Evolutionary conservation across 192 early-diverging fungal species (phyloP), one percentile per base, ranked within the genome.

Genomic region (Martensiomyces pterosporus): DNA sequence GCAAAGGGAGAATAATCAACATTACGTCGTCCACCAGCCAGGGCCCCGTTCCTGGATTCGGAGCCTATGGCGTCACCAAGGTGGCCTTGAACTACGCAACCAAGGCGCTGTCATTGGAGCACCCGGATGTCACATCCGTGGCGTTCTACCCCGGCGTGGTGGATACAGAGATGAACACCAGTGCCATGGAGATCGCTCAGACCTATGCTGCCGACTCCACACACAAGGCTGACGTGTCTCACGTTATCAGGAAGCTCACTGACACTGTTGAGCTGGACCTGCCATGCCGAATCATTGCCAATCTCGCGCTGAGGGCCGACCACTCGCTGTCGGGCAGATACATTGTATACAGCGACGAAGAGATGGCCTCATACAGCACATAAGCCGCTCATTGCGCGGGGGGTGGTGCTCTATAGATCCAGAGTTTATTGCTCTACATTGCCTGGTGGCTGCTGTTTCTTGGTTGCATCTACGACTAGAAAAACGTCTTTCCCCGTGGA

Each of bases 91-190:
- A 91, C 67, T 85, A 86, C 68, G 60, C 88, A 38, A 76, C 81
- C 0, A 46, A 51, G 12, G 67, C 64, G 0, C 52, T 95, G 17
- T 83, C 80, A 0, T 29, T 67, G 6, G 93, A 95, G 58, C 86
- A 95, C 60, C 72, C 82, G 1, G 73, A 82, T 17, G 48, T 92
- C 9, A 79, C 78, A 2, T 55, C 79, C 1, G 43, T 92, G 49
- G 80, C 87, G 6, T 48, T 95, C 35, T 84, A 89, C 19, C 93
- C 93, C 5, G 91, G 91, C 49, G 87, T 90, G 12, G 85, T 94
- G 7, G 86, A 87, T 45, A 94, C 90, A 2, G 83, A 76, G 16
- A 92, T 94, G 90, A 53, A 69, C 32, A 10, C 39, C 3, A 15
- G 18, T 27, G 59, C 55, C 0, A 6, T 57, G 16, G 46, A 39